A percentile compares a stretch with the other conserved stretches of the same genome.
Conservation (phyloP, 768 basidiomycete species). For the Lentinula detonsa region DNA sequence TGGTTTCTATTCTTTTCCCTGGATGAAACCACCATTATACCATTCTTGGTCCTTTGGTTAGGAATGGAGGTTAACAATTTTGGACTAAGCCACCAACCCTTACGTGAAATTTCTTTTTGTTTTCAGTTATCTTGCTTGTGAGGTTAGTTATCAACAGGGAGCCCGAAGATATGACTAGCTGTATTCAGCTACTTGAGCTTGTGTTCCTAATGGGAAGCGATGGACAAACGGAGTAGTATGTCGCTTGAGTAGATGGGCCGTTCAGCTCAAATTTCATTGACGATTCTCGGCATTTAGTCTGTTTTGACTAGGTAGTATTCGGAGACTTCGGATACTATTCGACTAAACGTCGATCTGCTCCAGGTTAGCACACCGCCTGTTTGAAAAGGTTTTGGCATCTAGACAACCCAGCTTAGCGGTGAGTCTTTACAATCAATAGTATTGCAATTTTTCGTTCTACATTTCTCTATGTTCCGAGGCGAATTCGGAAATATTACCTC, state of each 20-base stretch:
- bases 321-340: not conserved
- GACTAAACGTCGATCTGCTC: not conserved
- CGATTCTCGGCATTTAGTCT: not conserved
- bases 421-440: not conserved
- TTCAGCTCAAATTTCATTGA: not conserved
- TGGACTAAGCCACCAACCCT: not conserved
- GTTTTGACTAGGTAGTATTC: not conserved
- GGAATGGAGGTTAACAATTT: not conserved
- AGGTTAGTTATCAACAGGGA: not conserved
- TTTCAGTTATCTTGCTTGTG: not conserved
- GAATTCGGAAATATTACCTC: not conserved
- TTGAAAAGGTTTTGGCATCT: not conserved
- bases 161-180: not conserved
- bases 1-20: not conserved
- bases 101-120: not conserved
- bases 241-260: not conserved
- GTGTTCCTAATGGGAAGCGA: not conserved
- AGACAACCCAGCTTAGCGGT: not conserved
- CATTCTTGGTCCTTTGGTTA: not conserved
- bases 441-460: not conserved
- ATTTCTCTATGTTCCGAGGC: not conserved
- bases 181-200: not conserved
- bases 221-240: not conserved
- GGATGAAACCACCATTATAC: not conserved
- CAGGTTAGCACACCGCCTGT: constrained; percentile 1